phyloP scores from a whole-genome alignment of 2,329 filamentous ascomycete genomes.

The Phoma sp. region DNA sequence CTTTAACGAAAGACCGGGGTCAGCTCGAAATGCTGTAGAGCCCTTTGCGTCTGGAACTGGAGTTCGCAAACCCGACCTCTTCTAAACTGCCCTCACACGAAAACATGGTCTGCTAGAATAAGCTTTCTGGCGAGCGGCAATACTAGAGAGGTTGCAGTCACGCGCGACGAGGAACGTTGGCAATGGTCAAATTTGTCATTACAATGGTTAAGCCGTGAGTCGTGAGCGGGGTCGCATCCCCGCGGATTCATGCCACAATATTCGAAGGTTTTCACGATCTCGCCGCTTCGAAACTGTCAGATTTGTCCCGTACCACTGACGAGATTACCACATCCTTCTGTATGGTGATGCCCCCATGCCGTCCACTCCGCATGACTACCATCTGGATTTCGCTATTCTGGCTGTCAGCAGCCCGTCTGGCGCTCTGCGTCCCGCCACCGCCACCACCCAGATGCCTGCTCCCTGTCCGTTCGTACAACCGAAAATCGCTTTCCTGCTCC shows the following conservation, averaged over 20 bases:
- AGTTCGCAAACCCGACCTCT: no score
- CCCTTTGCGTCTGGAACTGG: no score
- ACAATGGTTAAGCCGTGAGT: no score
- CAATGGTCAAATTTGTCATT: no score
- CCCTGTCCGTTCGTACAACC: conserved; percentile 43
- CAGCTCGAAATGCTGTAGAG: no score
- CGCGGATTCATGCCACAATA: not conserved
- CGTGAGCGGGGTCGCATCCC: no score
- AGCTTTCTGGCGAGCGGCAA: no score
- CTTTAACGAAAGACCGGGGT: no score
- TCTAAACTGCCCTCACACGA: no score
- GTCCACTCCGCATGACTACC: conserved; percentile 13
- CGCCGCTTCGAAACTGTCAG: conserved; percentile 13
- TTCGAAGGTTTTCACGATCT: not conserved
- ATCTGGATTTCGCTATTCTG: conserved; percentile 16
- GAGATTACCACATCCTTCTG: conserved; percentile 16
- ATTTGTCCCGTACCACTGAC: not conserved
- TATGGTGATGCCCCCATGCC: conserved; percentile 13
- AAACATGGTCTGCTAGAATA: no score
- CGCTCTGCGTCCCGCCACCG: conserved; percentile 5
- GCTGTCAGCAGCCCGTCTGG: not conserved
- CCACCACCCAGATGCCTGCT: conserved; percentile 41
- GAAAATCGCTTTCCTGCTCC: conserved; percentile 6
- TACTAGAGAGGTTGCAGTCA: no score
- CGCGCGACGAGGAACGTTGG: no score